These are phyloP conservation scores for Sarocladium kiliense DNA, from an alignment of 2,329 filamentous ascomycete genomes.

Conservation along the genomic window DNA sequence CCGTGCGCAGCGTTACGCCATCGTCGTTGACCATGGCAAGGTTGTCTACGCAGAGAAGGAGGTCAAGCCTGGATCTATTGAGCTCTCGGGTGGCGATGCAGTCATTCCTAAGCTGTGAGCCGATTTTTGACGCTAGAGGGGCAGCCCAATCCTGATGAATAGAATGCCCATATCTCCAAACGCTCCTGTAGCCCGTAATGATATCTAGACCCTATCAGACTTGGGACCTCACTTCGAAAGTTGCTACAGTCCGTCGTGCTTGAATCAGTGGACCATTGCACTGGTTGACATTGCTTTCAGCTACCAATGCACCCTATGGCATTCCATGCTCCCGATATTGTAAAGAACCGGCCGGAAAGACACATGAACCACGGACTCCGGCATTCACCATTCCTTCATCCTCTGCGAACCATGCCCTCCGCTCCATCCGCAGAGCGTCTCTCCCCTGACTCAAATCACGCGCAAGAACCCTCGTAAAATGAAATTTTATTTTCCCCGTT, in stretches of 20 bases:
- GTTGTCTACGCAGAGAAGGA: conserved; percentile 77
- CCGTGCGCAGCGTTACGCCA: conserved; percentile 72
- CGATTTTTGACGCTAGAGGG: background rate
- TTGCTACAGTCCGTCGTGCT: too few relatives aligned
- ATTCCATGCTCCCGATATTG: conserved; percentile 36
- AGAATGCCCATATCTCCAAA: background rate
- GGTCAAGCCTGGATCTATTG: conserved; percentile 40
- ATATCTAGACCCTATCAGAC: too few relatives aligned
- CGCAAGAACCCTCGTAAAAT: background rate
- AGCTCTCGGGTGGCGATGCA: conserved; percentile 47
- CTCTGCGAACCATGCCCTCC: conserved; percentile 10
- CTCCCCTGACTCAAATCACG: background rate
- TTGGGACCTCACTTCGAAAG: too few relatives aligned
- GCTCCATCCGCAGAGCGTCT: conserved; percentile 10
- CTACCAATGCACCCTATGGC: conserved; percentile 38
- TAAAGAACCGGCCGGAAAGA: conserved; percentile 38
- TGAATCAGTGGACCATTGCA: conserved; percentile 23
- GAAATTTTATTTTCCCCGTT: conserved; percentile 13
- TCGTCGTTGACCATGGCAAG: conserved; percentile 80
- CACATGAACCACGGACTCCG: conserved; percentile 37
- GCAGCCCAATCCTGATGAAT: background rate
- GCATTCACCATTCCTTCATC: conserved; percentile 10
- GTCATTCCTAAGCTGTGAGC: conserved; percentile 48
- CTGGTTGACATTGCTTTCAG: conserved; percentile 30
- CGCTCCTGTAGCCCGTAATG: background rate